Base-by-base conservation (phyloP, 2,329 filamentous ascomycete species). In the Exophiala alcalophila region DNA sequence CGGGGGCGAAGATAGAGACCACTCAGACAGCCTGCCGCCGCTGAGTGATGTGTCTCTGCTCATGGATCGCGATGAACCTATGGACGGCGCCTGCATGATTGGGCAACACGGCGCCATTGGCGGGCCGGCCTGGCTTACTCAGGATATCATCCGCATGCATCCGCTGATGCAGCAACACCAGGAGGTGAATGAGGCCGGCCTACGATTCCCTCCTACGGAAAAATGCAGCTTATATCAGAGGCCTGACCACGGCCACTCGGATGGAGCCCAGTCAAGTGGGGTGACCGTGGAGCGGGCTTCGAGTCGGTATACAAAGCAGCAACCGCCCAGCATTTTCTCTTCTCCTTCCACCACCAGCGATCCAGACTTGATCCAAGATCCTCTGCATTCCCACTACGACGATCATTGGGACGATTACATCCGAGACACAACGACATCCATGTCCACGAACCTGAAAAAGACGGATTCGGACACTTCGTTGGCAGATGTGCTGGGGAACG, bases 21-120 rank as follows among this genome's bases (percentile, higher is more conserved):
- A 29, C 24, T 34, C 40, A 37, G 25, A 10, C n/a, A 47, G 44
- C 36, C 2, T 28, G 27, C 45, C 45, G 34, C 33, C 38, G 34
- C 34, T 12, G 24, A 48, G 49, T 52, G 49, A 52, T 46, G 49
- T 36, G 41, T 52, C 49, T 40, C 49, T 46, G 49, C 37, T 52
- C 24, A 41, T 43, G 23, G 19, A 24, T 11, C 28, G 27, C 12
- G 41, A 44, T 33, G 33, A 27, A 39, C 37, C 37, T 42, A 42
- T 48, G 18, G 25, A 36, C 34, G 29, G 38, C 19, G 15, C 26
- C 10, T 21, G 23, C 38, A 31, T 28, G 40, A 37, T 43, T 35
- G 24, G 32, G 24, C 27, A 18, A 10, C 8, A 30, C 7, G 11
- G 36, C 11, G 26, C 40, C 18, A 52, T 49, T 49, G 49, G 49